phyloP scores from a whole-genome alignment of 805 yeast species.

The Tetrapisispora iriomotensis region DNA sequence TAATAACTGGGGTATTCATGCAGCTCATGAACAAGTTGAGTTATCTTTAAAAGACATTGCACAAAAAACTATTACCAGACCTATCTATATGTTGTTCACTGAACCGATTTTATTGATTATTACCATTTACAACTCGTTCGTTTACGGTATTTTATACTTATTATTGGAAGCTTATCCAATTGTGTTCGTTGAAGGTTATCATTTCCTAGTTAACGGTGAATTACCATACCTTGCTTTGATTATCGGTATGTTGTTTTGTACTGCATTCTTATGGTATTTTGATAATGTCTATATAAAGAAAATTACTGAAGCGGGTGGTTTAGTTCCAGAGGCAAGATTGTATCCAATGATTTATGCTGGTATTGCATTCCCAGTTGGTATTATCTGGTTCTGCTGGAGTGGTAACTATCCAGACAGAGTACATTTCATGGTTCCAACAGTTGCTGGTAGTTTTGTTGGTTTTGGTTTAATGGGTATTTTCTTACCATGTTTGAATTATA shows the following conservation, averaged over 20 bases:
- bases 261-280: slow-evolving; percentile 37
- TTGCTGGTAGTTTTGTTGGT: slow-evolving; percentile 55
- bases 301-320: slow-evolving; percentile 44
- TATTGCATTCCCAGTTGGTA: slow-evolving; percentile 61
- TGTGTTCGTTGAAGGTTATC: slow-evolving; percentile 54
- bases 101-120: slow-evolving; percentile 69
- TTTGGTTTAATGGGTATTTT: slow-evolving; percentile 61
- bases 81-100: slow-evolving; percentile 51
- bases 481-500: slow-evolving; percentile 58
- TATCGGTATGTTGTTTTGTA: slow-evolving; percentile 58
- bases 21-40: slow-evolving; percentile 61
- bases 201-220: slow-evolving; percentile 41
- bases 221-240: slow-evolving; percentile 74
- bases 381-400: slow-evolving; percentile 83
- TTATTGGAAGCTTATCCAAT: slow-evolving; percentile 68
- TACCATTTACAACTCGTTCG: slow-evolving; percentile 65
- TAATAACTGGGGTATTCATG: slow-evolving; percentile 77
- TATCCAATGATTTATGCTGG: slow-evolving; percentile 69
- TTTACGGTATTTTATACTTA: slow-evolving; percentile 70
- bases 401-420: slow-evolving; percentile 61
- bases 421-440: slow-evolving; percentile 77
- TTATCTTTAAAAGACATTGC: slow-evolving; percentile 49
- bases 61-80: slow-evolving; percentile 56
- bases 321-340: slow-evolving; percentile 71
- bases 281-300: slow-evolving; percentile 45